A percentile compares a stretch with the other conserved stretches of the same genome.
Conservation (phyloP, 805 yeast genomes). For the Saturnispora zaruensis region DNA sequence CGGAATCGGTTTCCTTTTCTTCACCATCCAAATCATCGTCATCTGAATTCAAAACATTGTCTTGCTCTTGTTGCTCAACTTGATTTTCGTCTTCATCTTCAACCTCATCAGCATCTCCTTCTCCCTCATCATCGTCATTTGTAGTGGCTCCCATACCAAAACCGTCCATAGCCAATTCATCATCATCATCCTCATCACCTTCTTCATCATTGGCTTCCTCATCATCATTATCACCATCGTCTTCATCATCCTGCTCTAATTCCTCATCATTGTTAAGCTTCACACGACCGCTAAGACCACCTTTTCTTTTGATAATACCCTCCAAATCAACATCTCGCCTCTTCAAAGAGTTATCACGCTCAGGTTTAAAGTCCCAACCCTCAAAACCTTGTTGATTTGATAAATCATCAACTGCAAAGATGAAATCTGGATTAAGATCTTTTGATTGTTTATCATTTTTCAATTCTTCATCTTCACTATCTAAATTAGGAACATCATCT, state of each 20-base stretch:
- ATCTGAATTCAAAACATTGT: constrained; percentile 23
- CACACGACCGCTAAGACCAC: constrained; percentile 40
- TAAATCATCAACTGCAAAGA: constrained; percentile 47
- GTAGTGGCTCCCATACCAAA: constrained; percentile 31
- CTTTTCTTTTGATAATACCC: constrained; percentile 76
- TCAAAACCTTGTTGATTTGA: constrained; percentile 35
- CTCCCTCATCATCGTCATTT: constrained; percentile 25
- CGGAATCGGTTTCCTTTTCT: constrained; percentile 49
- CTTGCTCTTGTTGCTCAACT: constrained; percentile 28
- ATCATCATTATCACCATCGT: constrained; percentile 27
- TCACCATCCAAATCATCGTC: constrained; percentile 26
- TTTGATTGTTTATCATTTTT: constrained; percentile 32
- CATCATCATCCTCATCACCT: constrained; percentile 23
- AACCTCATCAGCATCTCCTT: constrained; percentile 21
- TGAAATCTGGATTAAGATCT: constrained; percentile 66
- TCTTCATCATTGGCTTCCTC: constrained; percentile 31
- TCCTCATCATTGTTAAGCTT: constrained; percentile 27
- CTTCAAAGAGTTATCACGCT: constrained; percentile 17
- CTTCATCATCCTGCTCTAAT: constrained; percentile 31
- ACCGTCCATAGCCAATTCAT: constrained; percentile 35
- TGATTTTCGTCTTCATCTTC: constrained; percentile 21
- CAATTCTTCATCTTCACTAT: constrained; percentile 27
- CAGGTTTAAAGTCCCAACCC: constrained; percentile 81
- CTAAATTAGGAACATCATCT: constrained; percentile 43
- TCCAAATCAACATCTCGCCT: constrained; percentile 76